Base-by-base conservation (phyloP, 2,329 filamentous ascomycete species). In the Botryotinia globosa region DNA sequence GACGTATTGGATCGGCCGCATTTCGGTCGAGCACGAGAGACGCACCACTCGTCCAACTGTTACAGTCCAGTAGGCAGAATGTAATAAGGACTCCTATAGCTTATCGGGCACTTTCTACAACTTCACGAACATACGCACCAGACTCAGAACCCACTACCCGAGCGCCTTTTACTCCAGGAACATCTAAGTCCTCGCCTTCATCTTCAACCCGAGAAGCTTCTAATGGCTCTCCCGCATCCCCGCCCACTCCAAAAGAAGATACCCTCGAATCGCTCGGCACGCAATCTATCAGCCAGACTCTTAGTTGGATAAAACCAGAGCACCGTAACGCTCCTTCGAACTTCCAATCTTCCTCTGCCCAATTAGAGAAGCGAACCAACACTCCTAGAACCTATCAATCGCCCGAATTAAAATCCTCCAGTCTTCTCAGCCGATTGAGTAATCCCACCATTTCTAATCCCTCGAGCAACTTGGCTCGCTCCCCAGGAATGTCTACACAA, bases 1-100 rank as follows among this genome's bases (percentile, higher is more conserved):
- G 80, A 79, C 76, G 77, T 25, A 61, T 56, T 25, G 65, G 54
- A 54, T 25, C 62, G 6, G 37, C 62, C 39, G 44, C 34, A 6
- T 37, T 67, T 39, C 62, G 70, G 62, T 67, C 70, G 29, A 72
- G 62, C 39, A 34, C 51, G 9, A 34, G 62, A 54, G 48, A 67
- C 48, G 39, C 54, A 10, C 51, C 70, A 59, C 37, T 67, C 25
- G 37, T 29, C 37, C 45, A 67, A 32, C 25, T 67, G 45, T 59
- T 58, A 16, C 61, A 67, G 44, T 45, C 37, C 29, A 59, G 29
- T 20, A 37, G 25, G 29, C 70, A 58, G 16, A 72, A n/a, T 20
- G 34, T 67, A 39, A 58, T 29, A 45, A 59, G 58, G 44, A 54
- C 58, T n/a, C 66, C 25, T 32, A 69, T 37, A 32, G 56, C 44